These are phyloP conservation scores for Leccinum solheimii DNA, from an alignment of 1,284 basidiomycete genomes.

Conservation along the genomic window DNA sequence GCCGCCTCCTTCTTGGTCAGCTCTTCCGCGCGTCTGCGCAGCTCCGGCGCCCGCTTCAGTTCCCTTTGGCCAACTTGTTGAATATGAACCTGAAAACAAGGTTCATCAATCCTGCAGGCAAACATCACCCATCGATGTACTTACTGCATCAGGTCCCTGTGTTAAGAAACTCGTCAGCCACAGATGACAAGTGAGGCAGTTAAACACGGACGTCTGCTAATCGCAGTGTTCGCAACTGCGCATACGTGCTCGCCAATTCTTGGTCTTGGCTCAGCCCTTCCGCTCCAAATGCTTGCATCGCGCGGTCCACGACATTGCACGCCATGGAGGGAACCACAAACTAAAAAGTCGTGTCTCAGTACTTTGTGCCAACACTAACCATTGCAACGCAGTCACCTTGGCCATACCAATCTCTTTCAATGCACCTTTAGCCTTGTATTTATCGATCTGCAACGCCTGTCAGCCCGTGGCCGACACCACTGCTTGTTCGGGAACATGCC, in stretches of 20 bases:
- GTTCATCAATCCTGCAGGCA: constrained; percentile 5
- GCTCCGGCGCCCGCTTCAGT: constrained; percentile 63
- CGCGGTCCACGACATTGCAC: constrained; percentile 84
- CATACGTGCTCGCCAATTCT: constrained; percentile 77
- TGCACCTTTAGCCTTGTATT: constrained; percentile 88
- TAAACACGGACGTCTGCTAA: constrained; percentile 77
- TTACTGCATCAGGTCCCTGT: constrained; percentile 82
- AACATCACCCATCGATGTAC: constrained; percentile 9
- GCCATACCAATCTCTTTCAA: constrained; percentile 97
- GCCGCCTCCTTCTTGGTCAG: constrained; percentile 59
- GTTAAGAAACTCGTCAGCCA: constrained; percentile 7
- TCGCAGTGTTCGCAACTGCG: constrained; percentile 82
- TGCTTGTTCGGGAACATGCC: constrained; percentile 38
- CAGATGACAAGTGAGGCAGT: constrained; percentile 11
- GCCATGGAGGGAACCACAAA: constrained; percentile 93
- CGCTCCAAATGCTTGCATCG: constrained; percentile 93
- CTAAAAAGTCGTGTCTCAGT: constrained; percentile 41
- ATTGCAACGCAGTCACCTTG: constrained; percentile 57
- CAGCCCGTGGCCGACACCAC: constrained; percentile 1
- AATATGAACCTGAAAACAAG: constrained; percentile 71
- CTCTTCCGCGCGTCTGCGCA: constrained; percentile 55
- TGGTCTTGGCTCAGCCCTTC: constrained; percentile 94
- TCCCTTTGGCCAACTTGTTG: constrained; percentile 92
- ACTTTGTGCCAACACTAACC: background rate
- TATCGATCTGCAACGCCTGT: constrained; percentile 73